Conservation (phyloP, 148 eudicot species). For the Diospyros lotus region DNA sequence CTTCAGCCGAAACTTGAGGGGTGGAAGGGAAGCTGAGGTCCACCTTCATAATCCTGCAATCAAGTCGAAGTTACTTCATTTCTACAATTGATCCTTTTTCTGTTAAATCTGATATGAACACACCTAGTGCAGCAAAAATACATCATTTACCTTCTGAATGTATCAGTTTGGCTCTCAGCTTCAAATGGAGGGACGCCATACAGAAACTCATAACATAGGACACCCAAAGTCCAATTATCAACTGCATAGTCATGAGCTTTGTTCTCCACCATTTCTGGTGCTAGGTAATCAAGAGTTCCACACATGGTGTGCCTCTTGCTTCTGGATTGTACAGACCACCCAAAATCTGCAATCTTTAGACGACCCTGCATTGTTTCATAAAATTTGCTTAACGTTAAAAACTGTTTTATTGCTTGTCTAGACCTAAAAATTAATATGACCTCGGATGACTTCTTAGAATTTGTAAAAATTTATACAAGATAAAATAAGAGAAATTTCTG, state of each 20-base stretch:
- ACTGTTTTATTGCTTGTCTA: neutral
- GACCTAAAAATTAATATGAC: neutral
- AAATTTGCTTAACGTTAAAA: neutral
- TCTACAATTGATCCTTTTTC: neutral
- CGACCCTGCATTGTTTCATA: constrained; percentile 44
- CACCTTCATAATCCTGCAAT: constrained; percentile 63
- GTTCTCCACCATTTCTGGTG: constrained; percentile 96
- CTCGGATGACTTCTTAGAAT: neutral
- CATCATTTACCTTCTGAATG: constrained; percentile 56
- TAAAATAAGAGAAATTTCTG: too few species aligned
- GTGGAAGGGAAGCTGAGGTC: constrained; percentile 68
- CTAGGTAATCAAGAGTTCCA: constrained; percentile 89
- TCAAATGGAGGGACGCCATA: constrained; percentile 91
- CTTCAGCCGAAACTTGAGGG: constrained; percentile 61
- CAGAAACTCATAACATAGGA: constrained; percentile 83
- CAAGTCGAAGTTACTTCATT: neutral
- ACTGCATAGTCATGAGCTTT: constrained; percentile 85
- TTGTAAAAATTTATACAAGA: too few species aligned
- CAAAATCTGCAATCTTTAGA: constrained; percentile 88
- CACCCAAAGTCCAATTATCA: constrained; percentile 88
- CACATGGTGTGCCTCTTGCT: constrained; percentile 85
- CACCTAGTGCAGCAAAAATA: neutral
- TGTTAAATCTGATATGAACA: neutral
- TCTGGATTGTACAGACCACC: constrained; percentile 87
- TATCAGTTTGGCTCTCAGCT: constrained; percentile 73